A percentile compares a stretch with the other conserved stretches of the same genome.
These are phyloP conservation scores for Lentinula boryana DNA, from an alignment of 768 basidiomycete genomes.

Conservation along the genomic window DNA sequence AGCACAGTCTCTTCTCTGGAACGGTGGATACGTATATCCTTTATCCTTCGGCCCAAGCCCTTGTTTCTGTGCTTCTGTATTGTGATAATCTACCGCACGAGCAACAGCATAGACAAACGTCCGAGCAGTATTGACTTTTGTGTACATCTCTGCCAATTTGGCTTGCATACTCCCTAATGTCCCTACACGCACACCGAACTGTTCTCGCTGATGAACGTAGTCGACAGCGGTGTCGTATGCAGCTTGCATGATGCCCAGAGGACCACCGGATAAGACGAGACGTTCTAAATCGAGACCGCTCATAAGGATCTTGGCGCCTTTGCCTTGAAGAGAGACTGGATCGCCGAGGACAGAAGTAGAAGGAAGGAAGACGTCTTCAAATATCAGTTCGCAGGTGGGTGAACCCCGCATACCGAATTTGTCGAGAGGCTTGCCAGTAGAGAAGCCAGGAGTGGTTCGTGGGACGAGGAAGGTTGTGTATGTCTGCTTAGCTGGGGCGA, in stretches of 20 bases:
- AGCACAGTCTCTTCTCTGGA: constrained; percentile 71
- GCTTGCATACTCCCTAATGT: constrained; percentile 96
- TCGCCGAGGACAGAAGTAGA: constrained; percentile 21
- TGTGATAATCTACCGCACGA: constrained; percentile 64
- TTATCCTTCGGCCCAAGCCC: not conserved
- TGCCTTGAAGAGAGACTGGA: constrained; percentile 73
- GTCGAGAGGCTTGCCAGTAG: constrained; percentile 85
- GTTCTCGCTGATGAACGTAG: constrained; percentile 90
- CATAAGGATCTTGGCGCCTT: constrained; percentile 87
- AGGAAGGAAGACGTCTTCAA: constrained; percentile 87
- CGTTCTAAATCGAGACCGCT: constrained; percentile 90
- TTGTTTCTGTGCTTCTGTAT: constrained; percentile 33
- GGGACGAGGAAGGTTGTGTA: constrained; percentile 93
- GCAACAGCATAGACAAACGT: constrained; percentile 94
- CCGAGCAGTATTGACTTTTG: constrained; percentile 81
- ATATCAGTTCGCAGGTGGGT: constrained; percentile 90
- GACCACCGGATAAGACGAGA: constrained; percentile 87
- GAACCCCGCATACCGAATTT: constrained; percentile 97
- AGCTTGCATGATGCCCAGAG: constrained; percentile 89
- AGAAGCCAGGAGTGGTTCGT: constrained; percentile 76
- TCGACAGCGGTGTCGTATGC: constrained; percentile 85
- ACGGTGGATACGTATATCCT: not conserved
- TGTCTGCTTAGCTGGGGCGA: constrained; percentile 51
- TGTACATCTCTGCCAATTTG: constrained; percentile 93
- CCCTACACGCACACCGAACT: constrained; percentile 83